A percentile compares a stretch with the other conserved stretches of the same genome.
These are phyloP conservation scores for Phytophthora sp. DNA, from an alignment of 352 stramenopile genomes.

Conservation along the genomic window DNA sequence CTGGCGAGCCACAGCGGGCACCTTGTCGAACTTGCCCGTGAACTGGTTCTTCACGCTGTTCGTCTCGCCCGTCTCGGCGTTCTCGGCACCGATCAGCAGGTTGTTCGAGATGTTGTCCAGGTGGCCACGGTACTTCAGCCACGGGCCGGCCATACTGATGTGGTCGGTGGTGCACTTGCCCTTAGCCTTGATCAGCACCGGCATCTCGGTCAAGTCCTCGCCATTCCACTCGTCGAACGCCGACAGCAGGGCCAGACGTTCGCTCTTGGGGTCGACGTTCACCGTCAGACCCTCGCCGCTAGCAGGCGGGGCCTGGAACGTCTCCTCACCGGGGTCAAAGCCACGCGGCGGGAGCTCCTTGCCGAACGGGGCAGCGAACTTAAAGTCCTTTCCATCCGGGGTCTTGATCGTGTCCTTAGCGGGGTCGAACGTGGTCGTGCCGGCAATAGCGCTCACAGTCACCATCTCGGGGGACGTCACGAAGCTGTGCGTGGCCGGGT, in stretches of 20 bases:
- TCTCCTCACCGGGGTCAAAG: conserved; percentile 93
- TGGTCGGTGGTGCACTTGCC: conserved; percentile 96
- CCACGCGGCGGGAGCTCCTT: conserved; percentile 91
- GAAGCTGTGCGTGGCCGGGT: conserved; percentile 93
- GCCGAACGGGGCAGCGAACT: conserved; percentile 90
- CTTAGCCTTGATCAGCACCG: conserved; percentile 95
- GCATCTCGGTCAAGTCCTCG: conserved; percentile 88
- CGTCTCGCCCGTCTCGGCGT: conserved; percentile 92
- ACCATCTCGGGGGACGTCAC: conserved; percentile 93
- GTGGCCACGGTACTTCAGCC: conserved; percentile 95
- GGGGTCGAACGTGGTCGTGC: conserved; percentile 91
- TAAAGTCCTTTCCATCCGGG: conserved; percentile 88
- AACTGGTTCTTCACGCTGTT: conserved; percentile 93
- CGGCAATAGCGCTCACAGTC: conserved; percentile 90
- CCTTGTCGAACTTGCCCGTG: conserved; percentile 88
- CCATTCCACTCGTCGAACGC: conserved; percentile 91
- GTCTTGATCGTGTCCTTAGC: conserved; percentile 90
- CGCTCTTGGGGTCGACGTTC: conserved; percentile 82
- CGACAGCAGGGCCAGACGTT: conserved; percentile 88
- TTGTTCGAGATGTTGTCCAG: conserved; percentile 97
- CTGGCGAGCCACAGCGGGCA: conserved; percentile 87
- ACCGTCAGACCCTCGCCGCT: conserved; percentile 73
- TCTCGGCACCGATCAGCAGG: conserved; percentile 93
- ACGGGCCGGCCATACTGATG: conserved; percentile 94
- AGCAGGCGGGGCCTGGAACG: conserved; percentile 88